phyloP scores from a whole-genome alignment of 768 basidiomycete species.

The Clathrus columnatus region DNA sequence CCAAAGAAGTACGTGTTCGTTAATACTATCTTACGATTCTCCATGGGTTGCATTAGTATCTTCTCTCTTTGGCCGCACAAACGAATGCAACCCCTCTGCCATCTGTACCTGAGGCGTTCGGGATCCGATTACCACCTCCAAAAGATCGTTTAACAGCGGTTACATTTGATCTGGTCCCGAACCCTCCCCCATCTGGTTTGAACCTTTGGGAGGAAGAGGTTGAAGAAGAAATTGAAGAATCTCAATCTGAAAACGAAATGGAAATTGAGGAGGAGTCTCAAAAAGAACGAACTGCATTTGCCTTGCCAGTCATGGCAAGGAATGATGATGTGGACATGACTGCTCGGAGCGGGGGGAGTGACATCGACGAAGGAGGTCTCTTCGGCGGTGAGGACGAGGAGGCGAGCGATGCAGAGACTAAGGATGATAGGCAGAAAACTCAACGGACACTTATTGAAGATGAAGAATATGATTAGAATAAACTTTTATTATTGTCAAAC shows the following conservation, averaged over 20 bases:
- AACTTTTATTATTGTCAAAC: neutral
- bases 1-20: conserved; percentile 64
- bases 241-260: conserved; percentile 52
- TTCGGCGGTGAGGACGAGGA: conserved; percentile 74
- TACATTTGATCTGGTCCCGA: conserved; percentile 82
- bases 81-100: conserved; percentile 77
- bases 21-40: conserved; percentile 2
- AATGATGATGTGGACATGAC: conserved; percentile 54
- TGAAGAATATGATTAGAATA: conserved; percentile 67
- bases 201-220: conserved; percentile 73
- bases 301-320: conserved; percentile 18
- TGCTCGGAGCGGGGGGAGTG: conserved; percentile 53
- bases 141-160: conserved; percentile 65
- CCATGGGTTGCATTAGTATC: conserved; percentile 39
- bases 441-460: conserved; percentile 74
- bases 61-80: conserved; percentile 71
- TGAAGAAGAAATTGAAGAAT: conserved; percentile 69
- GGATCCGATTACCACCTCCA: conserved; percentile 63
- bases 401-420: conserved; percentile 60
- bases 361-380: conserved; percentile 60
- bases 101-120: conserved; percentile 81
- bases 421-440: conserved; percentile 53
- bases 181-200: conserved; percentile 70
- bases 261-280: conserved; percentile 54
- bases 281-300: conserved; percentile 36